These are phyloP conservation scores for Nitzschia palea DNA, from an alignment of 108 stramenopile genomes.

Conservation along the genomic window DNA sequence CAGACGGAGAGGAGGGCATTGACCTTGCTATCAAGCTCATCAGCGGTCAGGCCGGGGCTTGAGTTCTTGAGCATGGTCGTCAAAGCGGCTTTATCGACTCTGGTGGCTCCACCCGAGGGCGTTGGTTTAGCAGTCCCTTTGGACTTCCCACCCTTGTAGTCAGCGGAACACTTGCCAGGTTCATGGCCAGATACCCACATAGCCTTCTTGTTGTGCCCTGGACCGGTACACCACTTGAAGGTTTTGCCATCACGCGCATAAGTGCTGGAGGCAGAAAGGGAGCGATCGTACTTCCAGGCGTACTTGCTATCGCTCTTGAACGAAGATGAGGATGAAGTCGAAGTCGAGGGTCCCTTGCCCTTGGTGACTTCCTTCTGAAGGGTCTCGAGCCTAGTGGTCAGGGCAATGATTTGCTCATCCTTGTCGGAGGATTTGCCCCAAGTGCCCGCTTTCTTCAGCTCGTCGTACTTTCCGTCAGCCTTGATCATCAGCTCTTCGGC, in stretches of 20 bases:
- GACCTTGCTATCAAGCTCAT: background rate
- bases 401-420: constrained; percentile 2
- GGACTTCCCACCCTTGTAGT: background rate
- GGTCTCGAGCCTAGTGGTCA: background rate
- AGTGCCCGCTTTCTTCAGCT: background rate
- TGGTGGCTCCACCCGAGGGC: background rate
- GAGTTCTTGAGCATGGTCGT: background rate
- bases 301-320: background rate
- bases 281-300: constrained; percentile 10
- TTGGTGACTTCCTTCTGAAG: too few relatives aligned
- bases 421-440: background rate
- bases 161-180: background rate
- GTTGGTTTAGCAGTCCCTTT: background rate
- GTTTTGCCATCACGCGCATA: background rate
- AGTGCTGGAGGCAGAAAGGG: background rate
- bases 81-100: background rate
- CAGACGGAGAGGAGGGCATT: background rate
- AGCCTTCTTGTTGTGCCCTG: background rate
- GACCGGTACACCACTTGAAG: background rate
- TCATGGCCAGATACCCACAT: background rate
- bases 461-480: background rate
- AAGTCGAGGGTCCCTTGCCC: background rate
- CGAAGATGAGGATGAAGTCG: too few relatives aligned
- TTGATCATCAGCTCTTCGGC: too few relatives aligned
- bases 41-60: background rate